phyloP scores from a whole-genome alignment of 192 early-diverging fungal species.

The Coemansia sp. region DNA sequence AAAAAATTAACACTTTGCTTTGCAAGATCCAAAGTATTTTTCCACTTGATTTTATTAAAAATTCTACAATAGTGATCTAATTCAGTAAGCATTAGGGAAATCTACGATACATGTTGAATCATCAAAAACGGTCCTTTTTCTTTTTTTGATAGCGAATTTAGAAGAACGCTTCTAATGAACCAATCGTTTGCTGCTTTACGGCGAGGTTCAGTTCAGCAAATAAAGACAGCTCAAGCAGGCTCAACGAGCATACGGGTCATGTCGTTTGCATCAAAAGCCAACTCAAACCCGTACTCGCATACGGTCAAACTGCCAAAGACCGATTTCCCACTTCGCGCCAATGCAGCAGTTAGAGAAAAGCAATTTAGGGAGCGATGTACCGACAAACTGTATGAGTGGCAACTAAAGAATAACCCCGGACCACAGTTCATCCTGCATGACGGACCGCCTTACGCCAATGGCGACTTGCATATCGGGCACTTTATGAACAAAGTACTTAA shows the following conservation, averaged over 20 bases:
- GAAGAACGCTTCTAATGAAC: constrained; percentile 16
- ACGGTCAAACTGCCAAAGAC: constrained; percentile 74
- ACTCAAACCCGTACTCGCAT: constrained; percentile 40
- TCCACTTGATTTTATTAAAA: background rate
- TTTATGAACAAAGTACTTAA: constrained; percentile 82
- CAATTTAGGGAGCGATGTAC: constrained; percentile 62
- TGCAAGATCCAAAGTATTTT: background rate
- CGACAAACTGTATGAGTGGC: constrained; percentile 67
- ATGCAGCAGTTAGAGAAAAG: constrained; percentile 60
- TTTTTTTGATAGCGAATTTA: background rate
- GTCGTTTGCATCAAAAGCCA: constrained; percentile 1
- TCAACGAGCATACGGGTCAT: no score
- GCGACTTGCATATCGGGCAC: constrained; percentile 69
- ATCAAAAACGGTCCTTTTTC: background rate
- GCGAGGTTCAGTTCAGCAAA: background rate
- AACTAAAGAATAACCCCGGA: constrained; percentile 67
- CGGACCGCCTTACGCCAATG: constrained; percentile 82
- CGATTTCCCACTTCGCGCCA: constrained; percentile 63
- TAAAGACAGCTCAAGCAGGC: background rate
- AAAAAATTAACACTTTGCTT: background rate
- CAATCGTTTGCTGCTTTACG: constrained; percentile 28
- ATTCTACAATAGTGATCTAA: background rate
- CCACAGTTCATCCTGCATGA: constrained; percentile 75
- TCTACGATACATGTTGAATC: no score
- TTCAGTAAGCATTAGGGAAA: no score